Base-by-base conservation (phyloP, 495 filamentous ascomycete species). In the Thozetella sp. region DNA sequence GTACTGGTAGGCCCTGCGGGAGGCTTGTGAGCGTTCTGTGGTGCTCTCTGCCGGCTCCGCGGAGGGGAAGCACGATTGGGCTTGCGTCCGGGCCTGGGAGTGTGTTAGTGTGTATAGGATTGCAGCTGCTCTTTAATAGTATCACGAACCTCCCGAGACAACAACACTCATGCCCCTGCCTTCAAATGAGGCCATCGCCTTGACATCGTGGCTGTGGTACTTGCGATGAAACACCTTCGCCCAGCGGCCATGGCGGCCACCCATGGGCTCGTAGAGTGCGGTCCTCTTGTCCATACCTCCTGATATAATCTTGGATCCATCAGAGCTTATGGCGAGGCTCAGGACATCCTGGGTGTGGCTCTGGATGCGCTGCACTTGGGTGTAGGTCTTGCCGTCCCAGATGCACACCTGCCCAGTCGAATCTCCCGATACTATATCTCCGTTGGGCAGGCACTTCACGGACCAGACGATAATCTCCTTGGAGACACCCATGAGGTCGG, bases 401-500 rank as follows among this genome's bases (percentile, higher is more conserved):
- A 98, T 92, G 54, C 89, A 86, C 11, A 99, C 79, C 67, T 97
- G 91, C 26, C 95, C 95, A 11, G 92, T 93, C 19, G 95, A 98
- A 73, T 97, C 94, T 48, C 91, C 96, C 12, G 93, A 96, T 15
- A 99, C 89, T 57, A 99, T 91, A 51, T 93, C 91, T 24, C 93
- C 93, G 67, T 93, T 89, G 13, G 86, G 83, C 30, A 97, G 79
- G 63, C 87, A 91, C 72, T 92, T 96, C 54, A 98, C 87, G 17
- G 92, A 88, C 95, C 95, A 99, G 10, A 97, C 91, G 22, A 98
- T 84, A 25, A 90, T 87, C 56, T 93, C 92, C 73, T 91, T 93
- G 19, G 90, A 86, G 2, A 91, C 92, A 25, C 88, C 90, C 4
- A 77, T 72, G 10, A 89, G 81, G 37, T 92, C 92, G 52, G 86